Evolutionary conservation across 1,139 yeast genomes (phyloP).

Genomic region (Citeromyces hawaiiensis): DNA sequence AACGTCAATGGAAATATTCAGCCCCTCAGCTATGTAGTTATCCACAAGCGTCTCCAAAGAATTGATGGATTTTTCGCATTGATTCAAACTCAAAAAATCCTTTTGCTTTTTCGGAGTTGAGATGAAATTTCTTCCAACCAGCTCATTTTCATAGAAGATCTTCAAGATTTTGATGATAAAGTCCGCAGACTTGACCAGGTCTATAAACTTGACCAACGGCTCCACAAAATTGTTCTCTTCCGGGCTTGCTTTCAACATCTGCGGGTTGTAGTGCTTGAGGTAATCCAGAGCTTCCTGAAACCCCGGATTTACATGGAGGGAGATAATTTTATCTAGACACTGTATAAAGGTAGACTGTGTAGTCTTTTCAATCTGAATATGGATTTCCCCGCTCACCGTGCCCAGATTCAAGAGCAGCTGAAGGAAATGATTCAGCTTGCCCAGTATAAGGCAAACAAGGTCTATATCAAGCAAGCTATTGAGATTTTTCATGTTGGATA

Average conservation of each 20-base stretch:
- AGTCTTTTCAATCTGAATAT: conserved; percentile 11
- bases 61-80: conserved; percentile 54
- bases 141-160: conserved; percentile 80
- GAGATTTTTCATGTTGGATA: background rate
- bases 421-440: background rate
- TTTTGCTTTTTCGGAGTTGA: conserved; percentile 34
- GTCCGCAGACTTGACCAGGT: conserved; percentile 86
- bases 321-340: conserved; percentile 52
- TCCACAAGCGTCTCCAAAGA: conserved; percentile 73
- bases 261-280: conserved; percentile 60
- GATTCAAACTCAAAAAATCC: conserved; percentile 69
- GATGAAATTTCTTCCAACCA: conserved; percentile 43
- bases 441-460: background rate
- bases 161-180: conserved; percentile 86
- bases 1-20: conserved; percentile 82
- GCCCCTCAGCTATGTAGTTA: conserved; percentile 83
- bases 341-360: conserved; percentile 49
- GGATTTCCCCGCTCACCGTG: conserved; percentile 8
- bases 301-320: conserved; percentile 65
- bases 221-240: conserved; percentile 35
- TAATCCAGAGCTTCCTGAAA: conserved; percentile 69
- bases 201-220: conserved; percentile 80
- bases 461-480: background rate
- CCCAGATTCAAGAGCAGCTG: background rate
- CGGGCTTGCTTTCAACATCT: conserved; percentile 20